Percentiles rank a stretch among this genome's conserved stretches.
phyloP scores from a whole-genome alignment of 495 filamentous ascomycete species.

The Aspergillus wentii region DNA sequence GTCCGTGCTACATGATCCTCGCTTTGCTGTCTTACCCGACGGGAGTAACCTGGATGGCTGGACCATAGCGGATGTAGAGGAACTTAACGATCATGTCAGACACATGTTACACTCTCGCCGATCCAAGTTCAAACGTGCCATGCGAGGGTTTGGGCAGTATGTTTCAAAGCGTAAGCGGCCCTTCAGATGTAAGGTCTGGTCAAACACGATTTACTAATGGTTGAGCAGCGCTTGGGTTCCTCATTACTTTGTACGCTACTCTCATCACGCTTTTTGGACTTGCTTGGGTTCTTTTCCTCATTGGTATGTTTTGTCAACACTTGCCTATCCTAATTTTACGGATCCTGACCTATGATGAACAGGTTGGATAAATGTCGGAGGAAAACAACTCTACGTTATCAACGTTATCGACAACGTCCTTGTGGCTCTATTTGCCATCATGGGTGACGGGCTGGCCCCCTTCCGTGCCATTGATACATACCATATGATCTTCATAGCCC shows the following conservation, averaged over 20 bases:
- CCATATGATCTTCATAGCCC: constrained; percentile 69
- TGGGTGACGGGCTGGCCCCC: constrained; percentile 72
- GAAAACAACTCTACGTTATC: constrained; percentile 61
- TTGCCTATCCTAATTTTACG: not conserved
- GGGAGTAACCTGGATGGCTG: constrained; percentile 63
- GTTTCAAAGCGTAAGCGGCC: constrained; percentile 52
- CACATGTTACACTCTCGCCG: constrained; percentile 77
- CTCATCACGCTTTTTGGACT: constrained; percentile 76
- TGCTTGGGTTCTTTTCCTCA: constrained; percentile 80
- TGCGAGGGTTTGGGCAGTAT: constrained; percentile 75
- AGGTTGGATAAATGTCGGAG: constrained; percentile 79
- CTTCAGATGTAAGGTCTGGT: no score
- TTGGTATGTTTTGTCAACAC: constrained; percentile 50
- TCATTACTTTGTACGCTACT: constrained; percentile 74
- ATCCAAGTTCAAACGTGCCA: constrained; percentile 66
- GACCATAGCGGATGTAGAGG: constrained; percentile 61
- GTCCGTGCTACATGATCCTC: constrained; percentile 25
- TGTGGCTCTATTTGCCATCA: constrained; percentile 71
- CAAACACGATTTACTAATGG: constrained; percentile 11
- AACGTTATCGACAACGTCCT: constrained; percentile 74
- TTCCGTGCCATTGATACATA: constrained; percentile 77
- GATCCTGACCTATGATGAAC: not conserved
- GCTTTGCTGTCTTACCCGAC: constrained; percentile 44
- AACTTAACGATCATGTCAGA: constrained; percentile 75
- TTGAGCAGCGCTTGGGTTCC: constrained; percentile 57